Conservation (phyloP, 164 flowering plant species). For the Paratinospora sagittata region DNA sequence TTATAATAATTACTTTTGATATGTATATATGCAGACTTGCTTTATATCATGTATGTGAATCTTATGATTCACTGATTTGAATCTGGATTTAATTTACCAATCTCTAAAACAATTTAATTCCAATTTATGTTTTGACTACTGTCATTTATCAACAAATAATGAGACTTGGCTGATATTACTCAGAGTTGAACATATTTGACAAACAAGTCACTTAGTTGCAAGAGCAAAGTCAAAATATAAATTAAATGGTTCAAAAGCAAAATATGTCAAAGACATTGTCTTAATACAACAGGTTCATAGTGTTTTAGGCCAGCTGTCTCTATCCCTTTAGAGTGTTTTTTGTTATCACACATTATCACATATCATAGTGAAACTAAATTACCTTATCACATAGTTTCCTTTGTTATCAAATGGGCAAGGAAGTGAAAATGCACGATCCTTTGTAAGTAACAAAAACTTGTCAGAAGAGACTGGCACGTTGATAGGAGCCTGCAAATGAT, state of each 20-base stretch:
- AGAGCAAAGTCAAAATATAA: too few species aligned
- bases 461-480: constrained; percentile 80
- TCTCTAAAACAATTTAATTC: too few species aligned
- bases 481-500: constrained; percentile 67
- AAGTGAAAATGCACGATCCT: constrained; percentile 61
- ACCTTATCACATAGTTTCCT: constrained; percentile 98
- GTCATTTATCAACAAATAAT: neutral
- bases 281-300: neutral
- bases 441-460: constrained; percentile 77
- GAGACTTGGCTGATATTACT: neutral
- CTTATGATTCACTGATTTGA: too few species aligned
- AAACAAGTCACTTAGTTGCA: neutral
- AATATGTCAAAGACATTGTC: neutral
- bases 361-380: neutral
- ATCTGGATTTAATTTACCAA: too few species aligned
- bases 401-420: constrained; percentile 83
- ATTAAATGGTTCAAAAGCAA: neutral
- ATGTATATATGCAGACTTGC: too few species aligned
- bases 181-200: neutral
- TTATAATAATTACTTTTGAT: too few species aligned
- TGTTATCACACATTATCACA: neutral
- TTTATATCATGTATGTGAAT: too few species aligned
- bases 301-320: neutral
- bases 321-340: neutral
- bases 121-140: too few species aligned